Evolutionary conservation across 371 early-diverging fungal genomes (phyloP).

Genomic region (Mortierella sp.): DNA sequence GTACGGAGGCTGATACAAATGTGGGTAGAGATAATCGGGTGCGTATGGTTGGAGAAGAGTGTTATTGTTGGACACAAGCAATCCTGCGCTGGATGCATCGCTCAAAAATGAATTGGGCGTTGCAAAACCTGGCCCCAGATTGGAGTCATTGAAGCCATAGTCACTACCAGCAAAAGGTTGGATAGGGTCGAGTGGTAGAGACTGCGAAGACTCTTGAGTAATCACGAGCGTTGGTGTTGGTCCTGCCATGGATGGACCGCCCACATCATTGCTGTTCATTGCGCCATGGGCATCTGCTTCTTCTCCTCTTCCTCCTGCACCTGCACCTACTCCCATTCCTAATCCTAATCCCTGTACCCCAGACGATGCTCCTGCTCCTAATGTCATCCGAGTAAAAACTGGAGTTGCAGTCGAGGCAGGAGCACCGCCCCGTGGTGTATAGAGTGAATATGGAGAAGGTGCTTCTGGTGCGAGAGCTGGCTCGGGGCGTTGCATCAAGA

Average conservation of each 20-base stretch:
- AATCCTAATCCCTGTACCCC: too few relatives aligned
- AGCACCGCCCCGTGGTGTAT: not conserved
- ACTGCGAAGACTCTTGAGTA: conserved; percentile 8
- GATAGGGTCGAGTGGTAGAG: not conserved
- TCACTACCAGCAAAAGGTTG: not conserved
- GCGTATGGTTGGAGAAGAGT: too few relatives aligned
- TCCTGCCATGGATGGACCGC: not conserved
- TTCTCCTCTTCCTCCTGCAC: not conserved
- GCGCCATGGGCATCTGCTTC: not conserved
- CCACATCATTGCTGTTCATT: too few relatives aligned
- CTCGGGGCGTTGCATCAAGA: too few relatives aligned
- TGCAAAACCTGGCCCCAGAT: conserved; percentile 4
- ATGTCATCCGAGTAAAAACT: too few relatives aligned
- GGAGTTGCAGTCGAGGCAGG: not conserved
- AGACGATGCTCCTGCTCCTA: too few relatives aligned
- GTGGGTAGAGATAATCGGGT: not conserved
- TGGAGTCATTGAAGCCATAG: not conserved
- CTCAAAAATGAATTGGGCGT: not conserved
- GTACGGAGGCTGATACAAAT: not conserved
- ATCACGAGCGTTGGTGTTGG: conserved; percentile 17
- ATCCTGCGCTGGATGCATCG: not conserved
- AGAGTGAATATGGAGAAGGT: not conserved
- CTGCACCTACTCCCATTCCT: too few relatives aligned
- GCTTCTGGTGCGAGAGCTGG: conserved; percentile 6
- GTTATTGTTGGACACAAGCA: too few relatives aligned